These are phyloP conservation scores for Gryganskiella cystojenkinii DNA, from an alignment of 192 early-diverging fungal genomes.

Conservation along the genomic window DNA sequence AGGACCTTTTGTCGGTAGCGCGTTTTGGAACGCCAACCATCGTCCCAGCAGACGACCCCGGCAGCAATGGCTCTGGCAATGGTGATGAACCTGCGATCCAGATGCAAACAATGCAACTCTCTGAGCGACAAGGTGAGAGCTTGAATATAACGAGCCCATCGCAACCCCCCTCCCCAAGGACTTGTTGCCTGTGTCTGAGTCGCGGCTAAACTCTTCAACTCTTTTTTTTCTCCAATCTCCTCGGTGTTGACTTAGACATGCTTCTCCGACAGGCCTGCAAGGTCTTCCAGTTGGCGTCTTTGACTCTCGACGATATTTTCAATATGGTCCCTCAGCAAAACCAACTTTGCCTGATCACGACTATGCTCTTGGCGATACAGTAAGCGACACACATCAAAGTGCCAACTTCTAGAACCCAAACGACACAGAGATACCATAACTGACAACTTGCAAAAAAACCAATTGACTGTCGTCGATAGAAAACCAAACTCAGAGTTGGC, in stretches of 20 bases:
- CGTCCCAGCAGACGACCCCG: conserved; percentile 8
- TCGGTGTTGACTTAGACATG: too few species aligned
- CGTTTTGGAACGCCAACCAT: conserved; percentile 40
- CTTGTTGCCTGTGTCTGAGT: too few species aligned
- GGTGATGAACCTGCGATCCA: conserved; percentile 3
- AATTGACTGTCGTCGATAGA: conserved; percentile 5
- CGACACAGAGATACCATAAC: too few species aligned
- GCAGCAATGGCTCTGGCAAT: conserved; percentile 1
- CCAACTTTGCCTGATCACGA: conserved; percentile 37
- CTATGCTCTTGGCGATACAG: conserved; percentile 35
- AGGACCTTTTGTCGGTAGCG: conserved; percentile 33
- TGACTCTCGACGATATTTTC: conserved; percentile 41
- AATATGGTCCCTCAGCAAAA: conserved; percentile 34
- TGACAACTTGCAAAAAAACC: too few species aligned
- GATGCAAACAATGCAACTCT: conserved; percentile 38
- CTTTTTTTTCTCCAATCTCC: too few species aligned
- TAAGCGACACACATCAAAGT: not conserved
- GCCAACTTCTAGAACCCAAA: too few species aligned
- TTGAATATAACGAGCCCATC: too few species aligned
- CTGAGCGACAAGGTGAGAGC: conserved; percentile 35
- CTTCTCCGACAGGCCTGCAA: conserved; percentile 42
- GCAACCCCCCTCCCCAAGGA: too few species aligned
- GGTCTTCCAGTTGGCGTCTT: conserved; percentile 16
- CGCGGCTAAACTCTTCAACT: too few species aligned
- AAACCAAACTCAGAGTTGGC: conserved; percentile 22